A percentile compares a stretch with the other conserved stretches of the same genome.
These are phyloP conservation scores for Dimocarpus longan DNA, from an alignment of 345 rosid genomes.

Conservation along the genomic window DNA sequence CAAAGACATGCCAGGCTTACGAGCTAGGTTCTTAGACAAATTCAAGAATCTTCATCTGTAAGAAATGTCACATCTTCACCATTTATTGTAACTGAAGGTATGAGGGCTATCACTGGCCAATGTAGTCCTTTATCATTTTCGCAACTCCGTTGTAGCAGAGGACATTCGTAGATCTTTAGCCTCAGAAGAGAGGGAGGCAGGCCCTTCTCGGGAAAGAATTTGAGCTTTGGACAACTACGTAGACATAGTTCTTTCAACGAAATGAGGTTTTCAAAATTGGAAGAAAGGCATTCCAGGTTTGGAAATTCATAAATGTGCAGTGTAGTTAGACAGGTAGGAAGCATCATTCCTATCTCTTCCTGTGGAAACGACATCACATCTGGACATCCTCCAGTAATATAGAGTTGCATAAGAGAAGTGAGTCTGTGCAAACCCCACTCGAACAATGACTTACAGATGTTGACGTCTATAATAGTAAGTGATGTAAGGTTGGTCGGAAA, in stretches of 20 bases:
- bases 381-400: slow-evolving; percentile 12
- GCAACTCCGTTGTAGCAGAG: not conserved
- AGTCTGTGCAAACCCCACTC: slow-evolving; percentile 31
- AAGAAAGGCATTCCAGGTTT: slow-evolving; percentile 14
- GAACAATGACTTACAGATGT: slow-evolving; percentile 1
- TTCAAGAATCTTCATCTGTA: no score
- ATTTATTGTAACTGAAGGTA: no score
- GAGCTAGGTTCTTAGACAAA: no score
- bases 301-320: slow-evolving; percentile 24
- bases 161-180: not conserved
- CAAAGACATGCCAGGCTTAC: no score
- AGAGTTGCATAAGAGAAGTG: slow-evolving; percentile 13
- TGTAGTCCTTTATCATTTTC: not conserved
- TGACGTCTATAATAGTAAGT: not conserved
- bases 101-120: not conserved
- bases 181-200: not conserved
- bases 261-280: slow-evolving; percentile 19
- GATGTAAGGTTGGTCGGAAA: slow-evolving; percentile 6
- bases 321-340: slow-evolving; percentile 14
- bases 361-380: slow-evolving; percentile 22
- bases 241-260: slow-evolving; percentile 19
- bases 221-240: slow-evolving; percentile 22
- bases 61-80: no score
- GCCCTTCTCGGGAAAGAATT: not conserved
- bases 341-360: slow-evolving; percentile 19